Conservation (phyloP, 2,329 filamentous ascomycete genomes). For the Diaporthe batatas region DNA sequence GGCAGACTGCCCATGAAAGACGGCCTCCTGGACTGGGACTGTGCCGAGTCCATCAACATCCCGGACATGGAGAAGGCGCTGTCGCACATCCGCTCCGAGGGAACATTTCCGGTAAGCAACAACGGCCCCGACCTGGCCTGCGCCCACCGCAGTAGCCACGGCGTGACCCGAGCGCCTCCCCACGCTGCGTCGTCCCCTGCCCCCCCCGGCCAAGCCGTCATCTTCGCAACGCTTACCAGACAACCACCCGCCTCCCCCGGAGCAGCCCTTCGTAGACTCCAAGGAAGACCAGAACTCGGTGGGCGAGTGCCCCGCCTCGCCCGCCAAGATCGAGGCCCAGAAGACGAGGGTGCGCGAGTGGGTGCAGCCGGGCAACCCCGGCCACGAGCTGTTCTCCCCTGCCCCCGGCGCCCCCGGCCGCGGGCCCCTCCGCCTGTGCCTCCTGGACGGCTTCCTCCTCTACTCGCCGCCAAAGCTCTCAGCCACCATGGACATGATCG, state of each 20-base stretch:
- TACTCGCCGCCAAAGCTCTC: constrained; percentile 70
- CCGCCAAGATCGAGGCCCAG: constrained; percentile 60
- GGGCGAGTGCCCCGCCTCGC: constrained; percentile 66
- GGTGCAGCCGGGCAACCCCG: constrained; percentile 59
- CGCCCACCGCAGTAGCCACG: constrained; percentile 49
- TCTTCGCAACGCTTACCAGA: constrained; percentile 46
- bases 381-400: constrained; percentile 53
- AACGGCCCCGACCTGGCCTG: constrained; percentile 48
- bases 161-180: constrained; percentile 39
- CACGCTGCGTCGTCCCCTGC: constrained; percentile 3
- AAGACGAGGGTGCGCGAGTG: constrained; percentile 63
- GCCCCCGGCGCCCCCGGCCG: constrained; percentile 18
- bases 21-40: constrained; percentile 91
- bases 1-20: constrained; percentile 68
- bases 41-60: constrained; percentile 81
- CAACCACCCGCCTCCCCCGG: constrained; percentile 35
- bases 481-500: constrained; percentile 72
- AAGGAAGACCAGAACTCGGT: constrained; percentile 75
- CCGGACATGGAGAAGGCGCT: constrained; percentile 76
- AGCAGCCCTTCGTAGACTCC: constrained; percentile 64
- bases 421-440: constrained; percentile 66
- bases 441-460: constrained; percentile 91
- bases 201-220: constrained; percentile 47
- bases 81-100: constrained; percentile 76
- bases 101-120: constrained; percentile 70